A percentile compares a stretch with the other conserved stretches of the same genome.
Evolutionary conservation across 805 yeast species (phyloP).

Genomic region (Lachancea quebecensis): DNA sequence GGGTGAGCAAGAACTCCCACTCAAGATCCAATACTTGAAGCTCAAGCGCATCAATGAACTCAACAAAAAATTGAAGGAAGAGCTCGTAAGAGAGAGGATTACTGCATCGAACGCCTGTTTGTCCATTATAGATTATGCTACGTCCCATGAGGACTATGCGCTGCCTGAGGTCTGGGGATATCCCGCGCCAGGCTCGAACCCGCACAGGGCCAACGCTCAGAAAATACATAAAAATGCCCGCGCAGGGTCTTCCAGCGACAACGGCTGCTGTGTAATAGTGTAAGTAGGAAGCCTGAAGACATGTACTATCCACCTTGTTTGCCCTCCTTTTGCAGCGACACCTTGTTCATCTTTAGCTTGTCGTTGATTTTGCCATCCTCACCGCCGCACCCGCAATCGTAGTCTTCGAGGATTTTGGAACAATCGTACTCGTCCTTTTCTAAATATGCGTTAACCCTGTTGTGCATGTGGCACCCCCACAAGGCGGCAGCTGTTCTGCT

Average conservation of each 20-base stretch:
- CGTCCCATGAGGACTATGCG: constrained; percentile 32
- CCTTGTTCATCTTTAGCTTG: constrained; percentile 11
- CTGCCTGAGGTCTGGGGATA: constrained; percentile 38
- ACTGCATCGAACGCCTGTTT: constrained; percentile 58
- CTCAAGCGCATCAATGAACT: constrained; percentile 54
- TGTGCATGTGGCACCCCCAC: constrained; percentile 96
- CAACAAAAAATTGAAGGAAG: constrained; percentile 45
- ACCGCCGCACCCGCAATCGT: constrained; percentile 95
- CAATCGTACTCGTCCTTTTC: constrained; percentile 77
- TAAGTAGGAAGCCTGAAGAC: constrained; percentile 8
- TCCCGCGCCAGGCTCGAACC: constrained; percentile 34
- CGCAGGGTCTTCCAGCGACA: neutral
- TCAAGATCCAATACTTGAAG: constrained; percentile 48
- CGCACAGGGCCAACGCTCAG: constrained; percentile 27
- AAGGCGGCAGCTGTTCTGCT: constrained; percentile 75
- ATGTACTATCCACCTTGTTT: constrained; percentile 38
- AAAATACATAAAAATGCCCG: constrained; percentile 3
- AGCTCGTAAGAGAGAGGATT: constrained; percentile 49
- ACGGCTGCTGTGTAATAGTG: constrained; percentile 33
- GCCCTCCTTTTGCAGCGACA: constrained; percentile 42
- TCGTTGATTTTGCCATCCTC: constrained; percentile 40
- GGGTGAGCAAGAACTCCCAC: constrained; percentile 20
- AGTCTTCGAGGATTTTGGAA: constrained; percentile 74
- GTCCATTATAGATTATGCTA: constrained; percentile 35
- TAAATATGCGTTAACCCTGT: constrained; percentile 70